These are phyloP conservation scores for Camellia sinensis DNA, from an alignment of 148 eudicot species.

Conservation along the genomic window DNA sequence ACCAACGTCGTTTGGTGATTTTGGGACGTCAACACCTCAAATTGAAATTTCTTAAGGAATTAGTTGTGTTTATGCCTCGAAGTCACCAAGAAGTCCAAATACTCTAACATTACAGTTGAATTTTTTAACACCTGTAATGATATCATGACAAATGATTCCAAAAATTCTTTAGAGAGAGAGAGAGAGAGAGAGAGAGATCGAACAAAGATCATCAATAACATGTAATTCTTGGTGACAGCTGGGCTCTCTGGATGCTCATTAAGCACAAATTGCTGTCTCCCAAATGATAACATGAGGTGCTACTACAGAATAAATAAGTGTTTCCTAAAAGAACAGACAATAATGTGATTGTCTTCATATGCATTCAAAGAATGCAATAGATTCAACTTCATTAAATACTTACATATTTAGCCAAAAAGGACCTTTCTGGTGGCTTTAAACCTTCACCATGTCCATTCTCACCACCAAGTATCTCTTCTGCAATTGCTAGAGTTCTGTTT, in stretches of 20 bases:
- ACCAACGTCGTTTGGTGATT: too few species aligned
- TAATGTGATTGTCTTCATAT: neutral
- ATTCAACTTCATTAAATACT: conserved; percentile 27
- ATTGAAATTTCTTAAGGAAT: too few species aligned
- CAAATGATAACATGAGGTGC: neutral
- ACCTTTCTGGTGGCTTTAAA: conserved; percentile 65
- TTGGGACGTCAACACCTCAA: too few species aligned
- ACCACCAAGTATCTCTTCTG: conserved; percentile 64
- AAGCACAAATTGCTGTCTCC: neutral
- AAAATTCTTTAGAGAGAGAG: too few species aligned
- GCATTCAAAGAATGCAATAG: neutral
- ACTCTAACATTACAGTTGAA: too few species aligned
- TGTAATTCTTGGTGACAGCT: neutral
- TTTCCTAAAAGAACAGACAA: neutral
- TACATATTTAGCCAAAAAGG: conserved; percentile 99
- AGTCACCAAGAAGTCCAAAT: too few species aligned
- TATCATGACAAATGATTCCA: too few species aligned
- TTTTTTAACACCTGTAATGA: too few species aligned
- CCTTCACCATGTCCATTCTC: conserved; percentile 63
- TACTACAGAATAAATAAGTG: neutral
- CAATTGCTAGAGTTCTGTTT: conserved; percentile 74
- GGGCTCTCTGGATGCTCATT: neutral
- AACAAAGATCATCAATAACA: neutral
- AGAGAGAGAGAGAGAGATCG: neutral
- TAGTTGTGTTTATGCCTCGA: too few species aligned